A percentile compares a stretch with the other conserved stretches of the same genome.
Evolutionary conservation across 2,329 filamentous ascomycete species (phyloP).

Genomic region (Leptographium galeiforme): DNA sequence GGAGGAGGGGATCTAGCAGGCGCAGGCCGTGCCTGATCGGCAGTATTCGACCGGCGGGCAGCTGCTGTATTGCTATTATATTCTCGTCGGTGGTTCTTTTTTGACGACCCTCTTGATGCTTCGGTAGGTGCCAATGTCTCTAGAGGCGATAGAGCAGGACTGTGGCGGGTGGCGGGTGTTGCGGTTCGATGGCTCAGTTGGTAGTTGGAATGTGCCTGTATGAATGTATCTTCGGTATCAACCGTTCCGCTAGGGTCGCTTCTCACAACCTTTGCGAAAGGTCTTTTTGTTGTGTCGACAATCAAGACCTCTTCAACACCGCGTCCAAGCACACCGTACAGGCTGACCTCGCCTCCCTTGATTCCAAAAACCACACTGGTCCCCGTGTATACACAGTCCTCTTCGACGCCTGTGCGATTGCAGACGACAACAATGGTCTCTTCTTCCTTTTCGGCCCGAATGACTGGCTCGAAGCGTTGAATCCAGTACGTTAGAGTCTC

Average conservation of each 20-base stretch:
- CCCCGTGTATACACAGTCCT: conserved; percentile 55
- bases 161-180: too few relatives aligned
- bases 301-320: conserved; percentile 54
- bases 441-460: conserved; percentile 33
- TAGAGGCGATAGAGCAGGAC: too few relatives aligned
- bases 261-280: conserved; percentile 31
- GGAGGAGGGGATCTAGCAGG: neutral
- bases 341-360: conserved; percentile 46
- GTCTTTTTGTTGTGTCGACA: conserved; percentile 42
- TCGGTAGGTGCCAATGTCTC: too few relatives aligned
- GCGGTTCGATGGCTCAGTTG: too few relatives aligned
- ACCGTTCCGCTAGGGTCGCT: conserved; percentile 10
- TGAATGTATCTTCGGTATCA: neutral
- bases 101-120: too few relatives aligned
- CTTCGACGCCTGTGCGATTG: conserved; percentile 57
- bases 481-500: conserved; percentile 68
- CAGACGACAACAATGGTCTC: conserved; percentile 58
- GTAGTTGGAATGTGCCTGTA: neutral
- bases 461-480: conserved; percentile 52
- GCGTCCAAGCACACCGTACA: conserved; percentile 61
- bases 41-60: too few relatives aligned
- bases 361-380: conserved; percentile 61
- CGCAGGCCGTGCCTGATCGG: too few relatives aligned
- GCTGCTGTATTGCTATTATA: neutral
- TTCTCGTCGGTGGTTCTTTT: too few relatives aligned